Evolutionary conservation across 768 basidiomycete genomes (phyloP).

Genomic region (Russula vinacea): DNA sequence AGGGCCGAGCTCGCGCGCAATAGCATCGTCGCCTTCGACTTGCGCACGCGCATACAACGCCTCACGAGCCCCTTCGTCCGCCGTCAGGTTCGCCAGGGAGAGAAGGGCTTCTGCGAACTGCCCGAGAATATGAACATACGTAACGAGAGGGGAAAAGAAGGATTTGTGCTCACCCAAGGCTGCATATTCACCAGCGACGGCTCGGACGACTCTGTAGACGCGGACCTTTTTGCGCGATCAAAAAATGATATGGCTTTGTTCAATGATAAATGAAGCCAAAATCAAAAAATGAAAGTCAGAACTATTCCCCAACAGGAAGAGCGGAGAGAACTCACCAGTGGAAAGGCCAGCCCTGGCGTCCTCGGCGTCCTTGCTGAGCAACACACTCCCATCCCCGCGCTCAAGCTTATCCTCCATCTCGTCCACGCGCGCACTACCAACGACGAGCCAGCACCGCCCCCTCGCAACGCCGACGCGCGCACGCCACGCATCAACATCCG

Average conservation of each 20-base stretch:
- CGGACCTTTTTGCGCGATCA: slow-evolving; percentile 35
- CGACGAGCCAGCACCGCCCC: slow-evolving; percentile 54
- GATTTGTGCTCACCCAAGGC: slow-evolving; percentile 26
- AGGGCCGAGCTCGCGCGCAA: slow-evolving; percentile 35
- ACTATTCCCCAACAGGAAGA: background rate
- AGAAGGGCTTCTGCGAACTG: slow-evolving; percentile 55
- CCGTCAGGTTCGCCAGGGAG: slow-evolving; percentile 57
- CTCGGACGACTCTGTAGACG: slow-evolving; percentile 21
- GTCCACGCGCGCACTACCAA: slow-evolving; percentile 55
- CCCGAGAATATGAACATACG: background rate
- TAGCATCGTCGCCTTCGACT: slow-evolving; percentile 44
- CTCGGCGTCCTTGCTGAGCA: slow-evolving; percentile 48
- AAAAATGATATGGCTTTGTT: slow-evolving; percentile 36
- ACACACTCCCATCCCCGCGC: slow-evolving; percentile 40
- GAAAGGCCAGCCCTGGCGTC: slow-evolving; percentile 53
- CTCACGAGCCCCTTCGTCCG: slow-evolving; percentile 48
- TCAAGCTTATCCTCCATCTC: slow-evolving; percentile 55
- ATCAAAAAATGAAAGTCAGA: background rate
- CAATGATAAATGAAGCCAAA: slow-evolving; percentile 18
- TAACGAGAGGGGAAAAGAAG: too few relatives aligned
- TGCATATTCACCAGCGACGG: slow-evolving; percentile 27
- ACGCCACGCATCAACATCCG: slow-evolving; percentile 51
- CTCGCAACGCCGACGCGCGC: slow-evolving; percentile 46
- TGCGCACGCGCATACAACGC: slow-evolving; percentile 51
- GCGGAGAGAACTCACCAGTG: slow-evolving; percentile 38